Conservation (phyloP, 495 filamentous ascomycete genomes). For the Aspergillus nidulans region DNA sequence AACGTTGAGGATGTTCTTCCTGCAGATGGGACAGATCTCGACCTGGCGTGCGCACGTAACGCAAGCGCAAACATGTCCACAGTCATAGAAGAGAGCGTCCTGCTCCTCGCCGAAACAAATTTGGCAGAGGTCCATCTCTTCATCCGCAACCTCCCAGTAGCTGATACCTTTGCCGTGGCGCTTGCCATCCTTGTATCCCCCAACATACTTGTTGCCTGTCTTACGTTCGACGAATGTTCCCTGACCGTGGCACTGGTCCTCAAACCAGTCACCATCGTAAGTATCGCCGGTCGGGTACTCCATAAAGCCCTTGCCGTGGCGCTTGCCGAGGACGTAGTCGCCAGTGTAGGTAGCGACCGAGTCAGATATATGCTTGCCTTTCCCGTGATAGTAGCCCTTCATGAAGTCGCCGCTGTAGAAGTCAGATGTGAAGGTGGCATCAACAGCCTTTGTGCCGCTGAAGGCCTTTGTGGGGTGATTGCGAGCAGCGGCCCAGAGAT, state of each 20-base stretch:
- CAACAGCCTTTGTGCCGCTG: constrained; percentile 39
- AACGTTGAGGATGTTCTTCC: constrained; percentile 53
- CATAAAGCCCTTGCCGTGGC: constrained; percentile 54
- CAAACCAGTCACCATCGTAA: constrained; percentile 57
- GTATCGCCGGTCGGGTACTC: constrained; percentile 59
- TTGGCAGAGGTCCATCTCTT: constrained; percentile 57
- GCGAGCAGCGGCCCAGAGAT: constrained; percentile 42
- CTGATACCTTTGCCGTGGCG: constrained; percentile 60
- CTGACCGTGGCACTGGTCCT: constrained; percentile 54
- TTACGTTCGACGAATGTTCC: constrained; percentile 54
- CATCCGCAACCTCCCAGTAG: constrained; percentile 59
- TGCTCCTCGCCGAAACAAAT: constrained; percentile 63
- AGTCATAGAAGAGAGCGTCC: constrained; percentile 60
- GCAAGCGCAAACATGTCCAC: constrained; percentile 63
- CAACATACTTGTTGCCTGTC: constrained; percentile 61
- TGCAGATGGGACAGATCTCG: constrained; percentile 62
- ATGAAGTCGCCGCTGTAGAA: constrained; percentile 46
- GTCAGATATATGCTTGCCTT: constrained; percentile 49
- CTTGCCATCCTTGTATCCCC: constrained; percentile 60
- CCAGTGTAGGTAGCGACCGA: constrained; percentile 54
- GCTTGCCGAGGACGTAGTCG: constrained; percentile 47
- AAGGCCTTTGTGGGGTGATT: constrained; percentile 44
- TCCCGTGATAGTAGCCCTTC: constrained; percentile 50
- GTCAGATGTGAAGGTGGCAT: constrained; percentile 43
- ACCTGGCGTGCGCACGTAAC: constrained; percentile 58